A percentile compares a stretch with the other conserved stretches of the same genome.
Conservation (phyloP, 1,284 basidiomycete species). For the Naganishia sp. region DNA sequence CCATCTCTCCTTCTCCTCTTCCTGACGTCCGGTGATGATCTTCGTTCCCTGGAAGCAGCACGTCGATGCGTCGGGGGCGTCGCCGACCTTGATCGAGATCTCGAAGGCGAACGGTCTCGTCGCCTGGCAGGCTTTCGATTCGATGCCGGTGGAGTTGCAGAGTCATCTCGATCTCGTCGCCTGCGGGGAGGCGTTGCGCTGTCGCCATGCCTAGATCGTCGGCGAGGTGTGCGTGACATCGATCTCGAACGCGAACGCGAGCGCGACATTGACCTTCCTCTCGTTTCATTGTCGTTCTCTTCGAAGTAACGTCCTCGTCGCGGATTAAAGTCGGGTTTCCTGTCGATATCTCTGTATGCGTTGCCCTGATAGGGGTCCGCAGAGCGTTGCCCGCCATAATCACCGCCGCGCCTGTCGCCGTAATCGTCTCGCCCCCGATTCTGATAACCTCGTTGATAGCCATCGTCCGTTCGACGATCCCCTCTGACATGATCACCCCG, state of each 20-base stretch:
- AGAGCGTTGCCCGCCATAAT: slow-evolving; percentile 7
- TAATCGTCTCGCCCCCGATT: slow-evolving; percentile 38
- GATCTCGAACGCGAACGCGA: slow-evolving; percentile 27
- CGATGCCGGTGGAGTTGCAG: slow-evolving; percentile 7
- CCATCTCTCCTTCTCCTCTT: slow-evolving; percentile 20
- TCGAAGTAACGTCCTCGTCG: slow-evolving; percentile 41
- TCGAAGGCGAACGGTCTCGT: slow-evolving; percentile 13
- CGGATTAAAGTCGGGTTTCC: slow-evolving; percentile 42
- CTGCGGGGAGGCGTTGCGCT: slow-evolving; percentile 13
- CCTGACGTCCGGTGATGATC: neutral
- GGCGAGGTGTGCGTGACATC: slow-evolving; percentile 19
- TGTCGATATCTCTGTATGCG: slow-evolving; percentile 22
- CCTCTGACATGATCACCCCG: slow-evolving; percentile 55
- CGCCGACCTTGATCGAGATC: slow-evolving; percentile 5
- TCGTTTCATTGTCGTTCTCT: slow-evolving; percentile 44
- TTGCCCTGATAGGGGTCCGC: slow-evolving; percentile 14
- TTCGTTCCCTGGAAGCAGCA: slow-evolving; percentile 3
- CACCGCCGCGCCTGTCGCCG: slow-evolving; percentile 55
- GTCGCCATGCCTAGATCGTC: slow-evolving; percentile 19
- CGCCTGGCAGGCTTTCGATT: neutral
- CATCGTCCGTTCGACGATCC: slow-evolving; percentile 40
- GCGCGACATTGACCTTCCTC: slow-evolving; percentile 24
- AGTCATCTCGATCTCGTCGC: neutral
- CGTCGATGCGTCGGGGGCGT: slow-evolving; percentile 9
- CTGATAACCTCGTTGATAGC: slow-evolving; percentile 31